Evolutionary conservation across 306 rosid species (phyloP).

Genomic region (Ziziphus jujuba): DNA sequence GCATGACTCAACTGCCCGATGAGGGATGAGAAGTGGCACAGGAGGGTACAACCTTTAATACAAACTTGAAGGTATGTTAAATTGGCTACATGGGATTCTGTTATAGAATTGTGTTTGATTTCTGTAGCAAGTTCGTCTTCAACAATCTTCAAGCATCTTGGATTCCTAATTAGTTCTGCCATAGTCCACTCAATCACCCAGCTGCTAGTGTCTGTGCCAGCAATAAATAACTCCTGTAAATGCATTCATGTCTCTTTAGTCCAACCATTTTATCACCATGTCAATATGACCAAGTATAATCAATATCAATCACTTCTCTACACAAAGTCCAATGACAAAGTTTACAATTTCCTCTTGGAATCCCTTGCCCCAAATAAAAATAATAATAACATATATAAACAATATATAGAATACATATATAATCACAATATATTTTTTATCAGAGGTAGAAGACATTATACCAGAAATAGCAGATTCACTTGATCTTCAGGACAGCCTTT

Average conservation of each 20-base stretch:
- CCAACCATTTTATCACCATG: too few relatives aligned
- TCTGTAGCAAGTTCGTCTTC: slow-evolving; percentile 4
- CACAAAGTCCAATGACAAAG: too few relatives aligned
- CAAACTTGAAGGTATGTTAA: slow-evolving; percentile 19
- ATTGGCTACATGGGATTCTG: neutral
- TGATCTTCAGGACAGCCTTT: neutral
- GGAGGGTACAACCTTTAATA: slow-evolving; percentile 25
- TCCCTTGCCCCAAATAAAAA: too few relatives aligned
- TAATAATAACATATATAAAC: too few relatives aligned
- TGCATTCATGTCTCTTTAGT: too few relatives aligned
- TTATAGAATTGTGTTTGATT: neutral
- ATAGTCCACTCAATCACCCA: slow-evolving; percentile 21
- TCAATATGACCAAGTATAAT: too few relatives aligned
- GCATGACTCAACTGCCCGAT: neutral
- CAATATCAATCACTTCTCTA: too few relatives aligned
- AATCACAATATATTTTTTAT: too few relatives aligned
- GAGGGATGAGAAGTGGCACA: slow-evolving; percentile 23
- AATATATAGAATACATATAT: too few relatives aligned
- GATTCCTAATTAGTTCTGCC: slow-evolving; percentile 19
- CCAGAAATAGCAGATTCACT: neutral
- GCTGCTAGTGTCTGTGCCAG: slow-evolving; percentile 21
- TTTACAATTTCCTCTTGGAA: too few relatives aligned
- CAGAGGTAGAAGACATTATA: neutral
- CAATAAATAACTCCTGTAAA: slow-evolving; percentile 16
- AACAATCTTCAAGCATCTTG: neutral